Conservation (phyloP, 2,329 filamentous ascomycete genomes). For the Emericellopsis atlantica region DNA sequence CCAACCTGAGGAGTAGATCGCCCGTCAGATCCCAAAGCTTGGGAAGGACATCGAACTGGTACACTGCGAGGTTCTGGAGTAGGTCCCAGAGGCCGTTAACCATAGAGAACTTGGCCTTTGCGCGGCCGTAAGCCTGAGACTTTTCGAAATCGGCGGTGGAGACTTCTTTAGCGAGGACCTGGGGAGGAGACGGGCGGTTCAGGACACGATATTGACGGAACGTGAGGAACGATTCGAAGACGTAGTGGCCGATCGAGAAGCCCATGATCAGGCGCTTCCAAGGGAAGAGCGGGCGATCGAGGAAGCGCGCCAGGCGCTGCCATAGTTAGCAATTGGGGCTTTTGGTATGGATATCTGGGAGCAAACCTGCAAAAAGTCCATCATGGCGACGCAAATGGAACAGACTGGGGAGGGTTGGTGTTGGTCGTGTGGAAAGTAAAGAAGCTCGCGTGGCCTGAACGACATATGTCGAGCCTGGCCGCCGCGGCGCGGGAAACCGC, state of each 20-base stretch:
- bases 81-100: slow-evolving; percentile 72
- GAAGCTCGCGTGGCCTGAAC: no score
- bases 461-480: no score
- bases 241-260: slow-evolving; percentile 84
- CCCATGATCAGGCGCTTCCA: slow-evolving; percentile 96
- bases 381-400: slow-evolving; percentile 14
- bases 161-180: slow-evolving; percentile 80
- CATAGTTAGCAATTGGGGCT: not conserved
- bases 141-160: slow-evolving; percentile 87
- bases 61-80: slow-evolving; percentile 76
- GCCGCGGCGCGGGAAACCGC: no score
- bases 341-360: not conserved
- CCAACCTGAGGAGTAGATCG: slow-evolving; percentile 57
- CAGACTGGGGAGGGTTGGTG: slow-evolving; percentile 8
- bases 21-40: slow-evolving; percentile 82
- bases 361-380: slow-evolving; percentile 35
- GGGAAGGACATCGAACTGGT: slow-evolving; percentile 83
- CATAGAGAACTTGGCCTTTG: slow-evolving; percentile 85
- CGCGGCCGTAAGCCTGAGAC: slow-evolving; percentile 88
- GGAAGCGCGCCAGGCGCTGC: slow-evolving; percentile 65
- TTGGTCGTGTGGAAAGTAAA: not conserved
- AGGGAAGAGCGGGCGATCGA: slow-evolving; percentile 86
- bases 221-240: slow-evolving; percentile 81
- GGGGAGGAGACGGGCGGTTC: slow-evolving; percentile 66
- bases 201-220: slow-evolving; percentile 83